Evolutionary conservation across 169 alveolate species (phyloP), one percentile per base, ranked within the genome.

Genomic region (Perkinsus olseni): DNA sequence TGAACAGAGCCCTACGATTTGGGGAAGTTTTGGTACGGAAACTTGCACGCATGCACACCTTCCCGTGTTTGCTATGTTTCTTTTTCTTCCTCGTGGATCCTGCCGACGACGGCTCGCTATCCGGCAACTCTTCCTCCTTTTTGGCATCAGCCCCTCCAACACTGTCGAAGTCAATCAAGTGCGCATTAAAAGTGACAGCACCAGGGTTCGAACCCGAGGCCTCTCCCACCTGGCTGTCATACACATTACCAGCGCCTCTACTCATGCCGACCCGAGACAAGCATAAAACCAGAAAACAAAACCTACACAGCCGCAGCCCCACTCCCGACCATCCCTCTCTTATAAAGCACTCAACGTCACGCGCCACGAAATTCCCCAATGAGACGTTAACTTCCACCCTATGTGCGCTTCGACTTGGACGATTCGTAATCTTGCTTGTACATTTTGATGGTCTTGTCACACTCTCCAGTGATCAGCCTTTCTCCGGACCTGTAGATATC

Each of bases 371-470:
- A 62, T 62, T 24, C 50, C 50, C 11, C 50, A 62, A n/a, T n/a
- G 82, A 62, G 82, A 62, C 82, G 82, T 62, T 62, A 6, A 24
- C 31, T 28, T 13, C 82, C 82, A 28, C 31, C 28, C 31, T 62
- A 28, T 8, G 82, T 21, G 82, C 11, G 34, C 82, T 62, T 62
- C 82, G 82, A 62, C 82, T 62, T 62, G 8, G 82, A 8, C 28
- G 82, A 62, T 24, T 62, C 82, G 17, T 62, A 62, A 62, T 62
- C 82, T 62, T 62, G 82, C 34, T 39, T 96, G 94, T 97, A 98
- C 91, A 98, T 95, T 95, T 98, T 98, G 38, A 98, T 97, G 0
- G 98, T 96, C 94, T 98, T 98, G 93, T 98, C 99, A 93, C 98
- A 97, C 45, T 97, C 98, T n/a, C 97, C 98, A n/a, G 98, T 97